A percentile compares a stretch with the other conserved stretches of the same genome.
Evolutionary conservation across 768 basidiomycete genomes (phyloP).

Genomic region (Lactifluus pinguis): DNA sequence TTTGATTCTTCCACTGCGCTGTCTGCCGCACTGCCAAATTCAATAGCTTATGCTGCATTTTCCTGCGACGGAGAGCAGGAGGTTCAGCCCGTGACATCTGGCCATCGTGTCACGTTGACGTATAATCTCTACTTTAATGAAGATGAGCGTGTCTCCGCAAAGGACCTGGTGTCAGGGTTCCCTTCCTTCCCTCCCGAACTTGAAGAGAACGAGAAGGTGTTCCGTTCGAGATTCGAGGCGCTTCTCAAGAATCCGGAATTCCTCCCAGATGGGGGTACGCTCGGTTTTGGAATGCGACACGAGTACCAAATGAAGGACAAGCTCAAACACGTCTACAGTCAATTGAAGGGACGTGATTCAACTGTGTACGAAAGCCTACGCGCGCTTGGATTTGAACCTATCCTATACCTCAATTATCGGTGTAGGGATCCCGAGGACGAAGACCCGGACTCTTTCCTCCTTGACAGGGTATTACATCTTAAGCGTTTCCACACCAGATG

Average conservation of each 20-base stretch:
- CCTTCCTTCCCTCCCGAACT: background rate
- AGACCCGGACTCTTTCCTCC: background rate
- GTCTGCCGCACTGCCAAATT: constrained; percentile 3
- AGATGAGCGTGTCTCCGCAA: background rate
- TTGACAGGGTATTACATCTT: background rate
- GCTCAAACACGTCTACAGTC: background rate
- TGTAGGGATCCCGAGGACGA: background rate
- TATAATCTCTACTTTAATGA: constrained; percentile 31
- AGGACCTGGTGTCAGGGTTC: background rate
- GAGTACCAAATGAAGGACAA: constrained; percentile 27
- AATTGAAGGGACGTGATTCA: constrained; percentile 3
- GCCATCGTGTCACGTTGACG: constrained; percentile 37
- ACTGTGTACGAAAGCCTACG: background rate
- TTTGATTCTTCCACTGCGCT: constrained; percentile 31
- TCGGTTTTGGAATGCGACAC: constrained; percentile 34
- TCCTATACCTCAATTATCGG: background rate
- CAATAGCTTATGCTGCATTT: constrained; percentile 34
- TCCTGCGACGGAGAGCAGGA: constrained; percentile 40
- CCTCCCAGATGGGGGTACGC: constrained; percentile 32
- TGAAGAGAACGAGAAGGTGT: constrained; percentile 3
- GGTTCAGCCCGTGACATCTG: constrained; percentile 33
- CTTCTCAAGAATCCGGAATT: constrained; percentile 29
- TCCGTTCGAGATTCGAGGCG: constrained; percentile 16
- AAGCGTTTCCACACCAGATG: too few relatives aligned
- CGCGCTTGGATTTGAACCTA: background rate